Evolutionary conservation across 2,329 filamentous ascomycete genomes (phyloP), one percentile per base, ranked within the genome.

Genomic region (Anisogramma anomala): DNA sequence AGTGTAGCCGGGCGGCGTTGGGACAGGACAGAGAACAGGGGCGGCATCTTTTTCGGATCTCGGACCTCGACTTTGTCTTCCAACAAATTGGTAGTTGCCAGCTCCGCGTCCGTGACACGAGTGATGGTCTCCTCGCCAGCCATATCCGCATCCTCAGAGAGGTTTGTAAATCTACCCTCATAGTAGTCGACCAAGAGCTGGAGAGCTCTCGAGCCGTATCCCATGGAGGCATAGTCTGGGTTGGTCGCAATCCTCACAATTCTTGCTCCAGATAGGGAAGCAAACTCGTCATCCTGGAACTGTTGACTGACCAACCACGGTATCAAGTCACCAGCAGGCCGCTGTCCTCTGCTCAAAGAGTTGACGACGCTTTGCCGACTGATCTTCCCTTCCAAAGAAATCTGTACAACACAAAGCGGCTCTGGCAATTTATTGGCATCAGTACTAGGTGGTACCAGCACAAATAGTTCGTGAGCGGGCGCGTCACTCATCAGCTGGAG

Each of bases 401-500:
- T 82, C 58, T 98, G 91, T 38, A 98, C 81, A 2, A 96, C 91
- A 55, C 87, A 94, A 1, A 98, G 74, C 9, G 93, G 91, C 55
- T 96, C 91, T 0, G 91, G 91, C 6, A 98, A 68, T 51, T 81
- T 80, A 41, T 80, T 79, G 40, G 79, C 79, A 39, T 80, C 76
- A 50, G 89, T 84, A 13, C 89, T 78, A 0, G 91, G 89, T 2
- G 88, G 83, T 2, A 94, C 86, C 18, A 98, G 76, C 8, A 96
- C 91, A 54, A 91, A 98, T 6, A 98, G 74, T 58, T 96, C 88
- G 61, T 98, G 91, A 1, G 91, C 89, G 1, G 91, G 91, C 1
- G 91, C 91, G 61, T 98, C 91, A 47, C 86, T 94, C 86, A 98
- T 94, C 43, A 98, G 74, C 59, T 96, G 91, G n/a, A 98, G 72